Base-by-base conservation (phyloP, 2,329 filamentous ascomycete genomes). In the Allantophomopsis cytisporea region DNA sequence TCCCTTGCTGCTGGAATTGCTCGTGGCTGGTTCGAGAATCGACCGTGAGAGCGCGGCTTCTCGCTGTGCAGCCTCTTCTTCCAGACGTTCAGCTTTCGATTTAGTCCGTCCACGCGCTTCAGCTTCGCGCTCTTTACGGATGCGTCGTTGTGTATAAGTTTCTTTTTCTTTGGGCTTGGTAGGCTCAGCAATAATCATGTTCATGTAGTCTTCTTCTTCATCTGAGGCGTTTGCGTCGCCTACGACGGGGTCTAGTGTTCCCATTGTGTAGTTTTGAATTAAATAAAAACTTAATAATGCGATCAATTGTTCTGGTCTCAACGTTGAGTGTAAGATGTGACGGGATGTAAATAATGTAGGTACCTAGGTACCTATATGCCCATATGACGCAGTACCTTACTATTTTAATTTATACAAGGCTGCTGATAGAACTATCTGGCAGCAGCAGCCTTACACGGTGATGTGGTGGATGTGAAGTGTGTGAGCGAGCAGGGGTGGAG, bases 141-240 rank as follows among this genome's bases (percentile, higher is more conserved):
- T 47, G 7, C 53, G 54, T 2, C 69, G 68, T 52, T 83, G 75
- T 1, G 77, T 64, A 16, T 76, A 74, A 10, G 76, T 78, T 56
- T 83, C 77, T 46, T 69, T 71, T 41, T 63, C 58, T 23, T 54
- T 53, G 7, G 60, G 54, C 20, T 57, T 55, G 14, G 59, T 59
- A 0, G 74, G 69, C 41, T 94, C 83, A 14, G 74, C 69, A 55
- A 98, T 88, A 12, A 79, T 70, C 89, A 98, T 96, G 51, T 80
- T 86, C 83, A 98, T 93, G 68, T 98, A 96, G 60, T 98, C 91
- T 47, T 95, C 87, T 46, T 87, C 84, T 15, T 87, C 84, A 6
- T 85, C 83, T 2, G 69, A 67, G 1, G 54, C 56, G 5, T 48
- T 48, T n/a, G 8, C 12, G 18, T 36, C 40, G 16, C 11, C 20